Base-by-base conservation (phyloP, 257 asterid species). In the Perilla frutescens region DNA sequence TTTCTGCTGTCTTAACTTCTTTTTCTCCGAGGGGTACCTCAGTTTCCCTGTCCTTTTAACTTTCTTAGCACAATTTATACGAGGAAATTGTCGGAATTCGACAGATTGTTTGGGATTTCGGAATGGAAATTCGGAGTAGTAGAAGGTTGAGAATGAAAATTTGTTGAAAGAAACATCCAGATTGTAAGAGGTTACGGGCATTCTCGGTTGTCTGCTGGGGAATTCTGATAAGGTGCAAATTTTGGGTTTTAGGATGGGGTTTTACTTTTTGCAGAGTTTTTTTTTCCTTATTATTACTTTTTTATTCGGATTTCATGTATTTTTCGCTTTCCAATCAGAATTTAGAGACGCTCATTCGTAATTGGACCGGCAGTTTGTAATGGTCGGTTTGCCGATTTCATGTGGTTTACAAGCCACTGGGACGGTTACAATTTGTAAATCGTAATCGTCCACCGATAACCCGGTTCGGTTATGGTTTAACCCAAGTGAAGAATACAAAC, bases 21-120 rank as follows among this genome's bases (percentile, higher is more conserved):
- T 94, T 79, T 85, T 94, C 96, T 94, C 99, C 0, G 99, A 94
- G 72, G 98, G 99, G 81, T 94, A 94, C 85, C 96, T 91, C 79
- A 80, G 80, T 77, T 86, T 94, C 10, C 98, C 98, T 1, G 87
- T 90, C 80, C 99, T 87, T 84, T 83, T 90, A 62, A 87, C 80
- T 78, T 73, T 87, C 81, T 76, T 80, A 7, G 91, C 92, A 68
- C 96, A 86, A 66, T 57, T 68, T 61, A 86, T 70, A 12, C n/a
- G 56, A 53, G 80, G 41, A 31, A 49, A 39, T 40, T 64, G 87
- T 32, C 82, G 72, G 48, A 80, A 68, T 7, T 49, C 59, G n/a
- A 43, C 37, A 45, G 60, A 48, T 39, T 54, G 54, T 40, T 63
- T 71, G 72, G 69, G 37, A 45, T 15, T 54, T 3, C 72, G 78